Evolutionary conservation across 2,329 filamentous ascomycete genomes (phyloP), one percentile per base, ranked within the genome.

Genomic region (Triangularia setosa): DNA sequence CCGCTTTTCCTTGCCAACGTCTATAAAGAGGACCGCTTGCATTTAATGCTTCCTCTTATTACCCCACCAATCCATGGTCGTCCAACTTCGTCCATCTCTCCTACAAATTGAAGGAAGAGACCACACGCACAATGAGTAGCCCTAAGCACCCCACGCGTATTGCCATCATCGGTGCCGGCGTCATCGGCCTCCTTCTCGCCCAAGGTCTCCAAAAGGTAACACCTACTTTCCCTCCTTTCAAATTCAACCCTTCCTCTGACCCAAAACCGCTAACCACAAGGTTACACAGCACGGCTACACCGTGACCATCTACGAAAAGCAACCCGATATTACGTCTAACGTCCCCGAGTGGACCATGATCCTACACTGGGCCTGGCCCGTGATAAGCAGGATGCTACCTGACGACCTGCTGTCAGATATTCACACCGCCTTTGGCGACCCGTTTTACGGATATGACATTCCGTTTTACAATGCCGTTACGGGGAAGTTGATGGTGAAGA

Each of bases 171-270:
- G 61, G 65, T 25, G 65, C 63, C 9, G 65, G 63, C 1, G 14
- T 65, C 14, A 54, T 48, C 12, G 65, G 65, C 14, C 57, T 67
- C 2, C 24, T 65, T 8, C 54, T 65, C n/a, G 65, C 63, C 23
- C 65, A 65, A 11, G 61, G 63, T 2, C 55, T 67, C 2, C 53
- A 67, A 56, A 66, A 64, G 61, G 64, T 60, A 56, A n/a, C n/a
- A n/a, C n/a, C 1, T 35, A 4, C 5, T 1, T 16, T 11, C 7
- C 28, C 35, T 4, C 16, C 21, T 28, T 6, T 16, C n/a, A n/a
- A n/a, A n/a, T n/a, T 25, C 14, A 18, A 54, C 24, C 18, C 24
- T n/a, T 35, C 33, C 33, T 28, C 24, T 58, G 4, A 16, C 14
- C 5, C 40, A 12, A 48, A 48, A 48, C 14, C n/a, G 16, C 52